A percentile compares a stretch with the other conserved stretches of the same genome.
phyloP scores from a whole-genome alignment of 164 flowering plant genomes.

The Cinnamomum chago region DNA sequence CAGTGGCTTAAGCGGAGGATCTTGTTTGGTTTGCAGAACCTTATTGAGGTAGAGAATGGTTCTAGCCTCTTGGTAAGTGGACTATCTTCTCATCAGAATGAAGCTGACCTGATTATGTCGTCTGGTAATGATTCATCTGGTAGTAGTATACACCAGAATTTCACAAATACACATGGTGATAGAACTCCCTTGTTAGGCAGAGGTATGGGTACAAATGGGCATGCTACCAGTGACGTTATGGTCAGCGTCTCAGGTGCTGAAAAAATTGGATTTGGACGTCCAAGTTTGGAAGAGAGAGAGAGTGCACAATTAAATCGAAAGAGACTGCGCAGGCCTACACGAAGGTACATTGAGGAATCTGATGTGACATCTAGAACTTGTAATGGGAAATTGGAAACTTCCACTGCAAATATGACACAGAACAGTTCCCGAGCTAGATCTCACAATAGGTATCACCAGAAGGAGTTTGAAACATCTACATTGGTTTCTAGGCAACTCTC shows the following conservation, averaged over 20 bases:
- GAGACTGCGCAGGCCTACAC: constrained; percentile 63
- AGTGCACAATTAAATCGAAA: constrained; percentile 26
- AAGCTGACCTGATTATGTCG: constrained; percentile 5
- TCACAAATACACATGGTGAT: constrained; percentile 5
- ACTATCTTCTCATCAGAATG: constrained; percentile 24
- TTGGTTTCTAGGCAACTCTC: constrained; percentile 24
- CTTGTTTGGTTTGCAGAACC: constrained; percentile 26
- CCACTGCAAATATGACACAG: constrained; percentile 16
- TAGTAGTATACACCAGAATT: constrained; percentile 2
- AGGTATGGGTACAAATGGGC: constrained; percentile 5
- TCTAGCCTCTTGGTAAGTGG: constrained; percentile 23
- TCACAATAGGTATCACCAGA: constrained; percentile 22
- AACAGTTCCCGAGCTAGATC: constrained; percentile 21
- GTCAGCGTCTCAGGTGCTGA: constrained; percentile 17
- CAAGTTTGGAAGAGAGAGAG: constrained; percentile 16
- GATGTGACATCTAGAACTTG: constrained; percentile 21
- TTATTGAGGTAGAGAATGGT: constrained; percentile 26
- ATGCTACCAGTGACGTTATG: constrained; percentile 9
- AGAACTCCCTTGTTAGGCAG: constrained; percentile 5
- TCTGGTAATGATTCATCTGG: constrained; percentile 17
- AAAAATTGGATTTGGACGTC: constrained; percentile 10
- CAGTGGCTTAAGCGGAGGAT: constrained; percentile 34
- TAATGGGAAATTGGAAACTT: constrained; percentile 20
- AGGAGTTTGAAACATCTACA: constrained; percentile 14
- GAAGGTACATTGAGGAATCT: constrained; percentile 67